Conservation (phyloP, 73 alveolate genomes). For the Blepharisma stoltei region DNA sequence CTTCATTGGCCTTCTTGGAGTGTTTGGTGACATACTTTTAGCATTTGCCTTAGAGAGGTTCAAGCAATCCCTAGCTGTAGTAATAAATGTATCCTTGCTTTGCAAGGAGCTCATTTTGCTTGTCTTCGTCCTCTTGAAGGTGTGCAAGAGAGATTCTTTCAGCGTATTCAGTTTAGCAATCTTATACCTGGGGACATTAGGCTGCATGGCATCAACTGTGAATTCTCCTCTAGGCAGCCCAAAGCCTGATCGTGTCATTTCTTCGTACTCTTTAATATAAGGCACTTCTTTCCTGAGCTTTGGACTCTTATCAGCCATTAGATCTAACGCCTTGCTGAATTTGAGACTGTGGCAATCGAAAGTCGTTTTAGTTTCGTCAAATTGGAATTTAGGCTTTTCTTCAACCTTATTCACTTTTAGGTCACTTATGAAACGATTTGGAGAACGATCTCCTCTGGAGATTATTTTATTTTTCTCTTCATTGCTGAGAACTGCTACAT, state of each 20-base stretch:
- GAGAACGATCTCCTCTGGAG: background rate
- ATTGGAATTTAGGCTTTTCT: background rate
- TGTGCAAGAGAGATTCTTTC: background rate
- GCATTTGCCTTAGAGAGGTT: too few species aligned
- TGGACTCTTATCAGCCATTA: constrained; percentile 18
- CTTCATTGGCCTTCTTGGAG: too few species aligned
- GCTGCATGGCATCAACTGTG: constrained; percentile 28
- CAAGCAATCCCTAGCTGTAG: too few species aligned
- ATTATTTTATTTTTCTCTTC: background rate
- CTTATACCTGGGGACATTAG: constrained; percentile 19
- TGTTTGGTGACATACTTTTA: too few species aligned
- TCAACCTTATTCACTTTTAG: background rate
- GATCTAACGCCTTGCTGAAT: background rate
- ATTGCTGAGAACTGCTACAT: background rate
- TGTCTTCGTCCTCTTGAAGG: too few species aligned
- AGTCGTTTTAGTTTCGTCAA: background rate
- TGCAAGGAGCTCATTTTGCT: too few species aligned
- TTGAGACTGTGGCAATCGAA: constrained; percentile 9
- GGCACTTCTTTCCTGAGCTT: constrained; percentile 3
- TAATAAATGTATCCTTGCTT: too few species aligned
- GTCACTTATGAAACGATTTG: background rate
- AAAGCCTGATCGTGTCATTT: background rate
- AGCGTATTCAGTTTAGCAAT: background rate
- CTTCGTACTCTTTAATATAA: background rate
- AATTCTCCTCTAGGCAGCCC: constrained; percentile 21